These are phyloP conservation scores for Pyrenochaeta sp. DNA, from an alignment of 2,329 filamentous ascomycete genomes.

Conservation along the genomic window DNA sequence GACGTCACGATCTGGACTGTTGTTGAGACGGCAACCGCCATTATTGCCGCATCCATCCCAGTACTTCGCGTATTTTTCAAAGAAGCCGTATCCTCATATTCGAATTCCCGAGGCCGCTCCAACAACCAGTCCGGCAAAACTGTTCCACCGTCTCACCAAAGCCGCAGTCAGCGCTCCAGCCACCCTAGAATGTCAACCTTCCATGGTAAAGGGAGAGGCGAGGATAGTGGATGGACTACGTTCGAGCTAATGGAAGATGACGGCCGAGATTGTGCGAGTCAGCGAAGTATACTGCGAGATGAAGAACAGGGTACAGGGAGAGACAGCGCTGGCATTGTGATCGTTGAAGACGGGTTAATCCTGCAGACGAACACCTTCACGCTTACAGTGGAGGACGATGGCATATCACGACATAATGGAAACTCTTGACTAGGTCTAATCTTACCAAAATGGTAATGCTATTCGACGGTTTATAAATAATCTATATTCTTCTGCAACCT, in stretches of 20 bases:
- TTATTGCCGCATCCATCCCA: conserved; percentile 39
- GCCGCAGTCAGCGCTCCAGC: neutral
- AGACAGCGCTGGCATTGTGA: neutral
- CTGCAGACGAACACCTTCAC: conserved; percentile 3
- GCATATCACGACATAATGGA: neutral
- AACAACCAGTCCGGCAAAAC: neutral
- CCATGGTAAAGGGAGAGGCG: neutral
- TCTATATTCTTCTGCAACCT: neutral
- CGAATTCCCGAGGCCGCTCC: neutral
- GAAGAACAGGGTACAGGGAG: neutral
- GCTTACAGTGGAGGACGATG: conserved; percentile 1
- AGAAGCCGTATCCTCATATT: conserved; percentile 12
- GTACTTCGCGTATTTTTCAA: conserved; percentile 44
- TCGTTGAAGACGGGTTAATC: neutral
- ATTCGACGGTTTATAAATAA: too few relatives aligned
- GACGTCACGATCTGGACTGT: conserved; percentile 42
- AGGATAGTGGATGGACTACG: conserved; percentile 1
- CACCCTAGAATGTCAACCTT: neutral
- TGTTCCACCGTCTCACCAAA: neutral
- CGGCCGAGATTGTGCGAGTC: conserved; percentile 2
- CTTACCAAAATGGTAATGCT: neutral
- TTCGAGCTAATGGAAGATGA: conserved; percentile 4
- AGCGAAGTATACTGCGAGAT: conserved; percentile 5
- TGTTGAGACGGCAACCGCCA: conserved; percentile 40
- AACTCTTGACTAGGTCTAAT: neutral